A percentile compares a stretch with the other conserved stretches of the same genome.
Conservation (phyloP, 805 yeast species). For the Monosporozyma aquatica region DNA sequence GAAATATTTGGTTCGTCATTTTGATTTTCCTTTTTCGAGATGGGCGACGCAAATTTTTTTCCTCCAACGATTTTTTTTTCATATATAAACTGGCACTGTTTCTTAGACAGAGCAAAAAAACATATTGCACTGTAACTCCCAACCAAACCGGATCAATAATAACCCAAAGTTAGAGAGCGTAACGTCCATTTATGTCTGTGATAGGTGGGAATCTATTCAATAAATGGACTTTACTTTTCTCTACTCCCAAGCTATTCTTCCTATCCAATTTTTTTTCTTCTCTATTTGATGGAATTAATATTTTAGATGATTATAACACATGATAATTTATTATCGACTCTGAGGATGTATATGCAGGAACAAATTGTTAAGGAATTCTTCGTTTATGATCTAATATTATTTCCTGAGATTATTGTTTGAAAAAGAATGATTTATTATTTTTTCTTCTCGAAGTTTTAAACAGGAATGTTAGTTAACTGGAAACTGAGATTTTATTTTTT, state of each 20-base stretch:
- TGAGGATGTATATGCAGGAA: constrained; percentile 76
- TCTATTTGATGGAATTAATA: neutral
- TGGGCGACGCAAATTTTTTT: too few relatives aligned
- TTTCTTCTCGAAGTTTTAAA: constrained; percentile 2
- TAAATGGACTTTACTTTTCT: neutral
- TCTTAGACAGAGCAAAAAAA: too few relatives aligned
- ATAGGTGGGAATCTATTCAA: neutral
- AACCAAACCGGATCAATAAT: too few relatives aligned
- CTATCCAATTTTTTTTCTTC: neutral
- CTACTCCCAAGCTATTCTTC: neutral
- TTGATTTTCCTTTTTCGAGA: too few relatives aligned
- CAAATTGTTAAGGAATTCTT: constrained; percentile 62
- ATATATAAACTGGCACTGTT: too few relatives aligned
- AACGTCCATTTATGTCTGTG: neutral
- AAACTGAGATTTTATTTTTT: too few relatives aligned
- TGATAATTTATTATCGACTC: constrained; percentile 33
- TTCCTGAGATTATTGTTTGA: too few relatives aligned
- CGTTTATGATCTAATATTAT: constrained; percentile 49
- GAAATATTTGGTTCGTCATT: too few relatives aligned
- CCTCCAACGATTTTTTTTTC: too few relatives aligned
- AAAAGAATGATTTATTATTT: too few relatives aligned
- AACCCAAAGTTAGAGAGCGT: neutral
- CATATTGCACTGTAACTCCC: too few relatives aligned
- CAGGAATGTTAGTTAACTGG: too few relatives aligned
- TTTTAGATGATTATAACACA: constrained; percentile 24